These are phyloP conservation scores for Trichosanthes truncata DNA, from an alignment of 306 rosid genomes.

Conservation along the genomic window DNA sequence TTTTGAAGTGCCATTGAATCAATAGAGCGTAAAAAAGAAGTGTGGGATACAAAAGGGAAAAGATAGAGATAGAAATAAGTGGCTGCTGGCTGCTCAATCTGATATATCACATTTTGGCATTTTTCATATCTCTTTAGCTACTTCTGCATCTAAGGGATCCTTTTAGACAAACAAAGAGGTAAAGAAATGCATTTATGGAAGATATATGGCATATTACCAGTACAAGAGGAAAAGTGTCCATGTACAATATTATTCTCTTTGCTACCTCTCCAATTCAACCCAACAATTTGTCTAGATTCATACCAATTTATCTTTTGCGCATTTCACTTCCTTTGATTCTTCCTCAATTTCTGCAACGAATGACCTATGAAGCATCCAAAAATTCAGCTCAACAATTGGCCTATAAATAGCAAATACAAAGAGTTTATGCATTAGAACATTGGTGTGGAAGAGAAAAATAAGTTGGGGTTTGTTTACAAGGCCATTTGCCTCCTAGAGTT, in stretches of 20 bases:
- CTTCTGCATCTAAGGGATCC: not conserved
- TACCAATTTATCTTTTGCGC: not conserved
- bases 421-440: not conserved
- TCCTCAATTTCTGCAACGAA: not conserved
- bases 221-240: not conserved
- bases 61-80: no score
- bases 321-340: not conserved
- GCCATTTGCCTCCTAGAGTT: constrained; percentile 19
- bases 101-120: no score
- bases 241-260: not conserved
- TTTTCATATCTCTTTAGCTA: not conserved
- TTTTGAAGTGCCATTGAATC: no score
- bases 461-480: not conserved
- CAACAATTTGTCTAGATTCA: not conserved
- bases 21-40: no score
- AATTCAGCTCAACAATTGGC: not conserved
- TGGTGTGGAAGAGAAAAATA: not conserved
- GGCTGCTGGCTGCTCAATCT: no score
- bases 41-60: no score
- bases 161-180: not conserved
- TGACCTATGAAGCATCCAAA: not conserved
- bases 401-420: not conserved
- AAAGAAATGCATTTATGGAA: not conserved
- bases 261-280: not conserved
- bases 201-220: not conserved